Conservation (phyloP, 169 alveolate species). For the Plasmodium vivax region DNA sequence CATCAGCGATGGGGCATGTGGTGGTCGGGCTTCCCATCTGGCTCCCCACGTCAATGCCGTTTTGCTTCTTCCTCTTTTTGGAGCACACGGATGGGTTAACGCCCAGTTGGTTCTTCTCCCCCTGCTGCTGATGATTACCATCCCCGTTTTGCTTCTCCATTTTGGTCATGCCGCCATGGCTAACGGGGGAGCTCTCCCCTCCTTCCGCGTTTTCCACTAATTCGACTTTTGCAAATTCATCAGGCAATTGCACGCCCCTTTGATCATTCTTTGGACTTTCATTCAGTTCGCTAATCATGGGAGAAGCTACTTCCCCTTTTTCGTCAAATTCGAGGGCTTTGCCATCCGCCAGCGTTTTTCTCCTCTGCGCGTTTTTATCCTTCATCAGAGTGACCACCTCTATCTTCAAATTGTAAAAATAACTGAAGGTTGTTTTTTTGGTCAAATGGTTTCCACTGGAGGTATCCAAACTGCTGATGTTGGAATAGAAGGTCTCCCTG, state of each 20-base stretch:
- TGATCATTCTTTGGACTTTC: not conserved
- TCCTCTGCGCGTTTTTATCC: not conserved
- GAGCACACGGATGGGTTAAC: not conserved
- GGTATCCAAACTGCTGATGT: not conserved
- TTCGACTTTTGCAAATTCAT: not conserved
- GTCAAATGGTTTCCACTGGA: not conserved
- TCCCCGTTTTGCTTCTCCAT: not conserved
- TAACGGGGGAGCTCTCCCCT: not conserved
- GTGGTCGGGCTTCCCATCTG: not conserved
- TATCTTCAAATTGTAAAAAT: slow-evolving; percentile 40
- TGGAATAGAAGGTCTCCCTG: not conserved
- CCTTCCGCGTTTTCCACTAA: not conserved
- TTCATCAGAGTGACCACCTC: not conserved
- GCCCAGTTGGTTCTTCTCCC: not conserved
- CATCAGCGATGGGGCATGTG: not conserved
- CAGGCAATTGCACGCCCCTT: not conserved
- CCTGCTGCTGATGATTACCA: not conserved
- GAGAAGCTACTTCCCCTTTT: not conserved
- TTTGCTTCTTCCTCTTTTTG: not conserved
- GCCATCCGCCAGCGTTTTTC: not conserved
- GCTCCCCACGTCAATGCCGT: not conserved
- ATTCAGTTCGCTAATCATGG: not conserved
- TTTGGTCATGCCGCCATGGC: not conserved
- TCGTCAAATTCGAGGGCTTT: not conserved
- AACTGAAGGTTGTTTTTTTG: not conserved